Percentiles rank a stretch among this genome's conserved stretches.
phyloP scores from a whole-genome alignment of 805 yeast genomes.

The baker's yeast (Saccharomyces cerevisiae) region DNA sequence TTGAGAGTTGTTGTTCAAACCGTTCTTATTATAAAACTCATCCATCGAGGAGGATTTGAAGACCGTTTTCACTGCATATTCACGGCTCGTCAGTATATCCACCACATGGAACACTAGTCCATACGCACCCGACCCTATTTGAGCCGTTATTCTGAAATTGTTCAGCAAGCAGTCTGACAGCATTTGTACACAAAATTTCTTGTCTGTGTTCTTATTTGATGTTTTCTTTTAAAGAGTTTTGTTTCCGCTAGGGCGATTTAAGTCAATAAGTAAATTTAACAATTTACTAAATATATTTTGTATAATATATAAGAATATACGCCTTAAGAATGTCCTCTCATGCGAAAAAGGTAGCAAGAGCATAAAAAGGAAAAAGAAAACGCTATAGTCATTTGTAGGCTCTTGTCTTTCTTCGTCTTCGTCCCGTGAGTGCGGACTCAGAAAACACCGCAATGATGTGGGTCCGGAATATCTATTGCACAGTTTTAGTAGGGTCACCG shows the following conservation, averaged over 20 bases:
- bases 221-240: not conserved
- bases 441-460: not conserved
- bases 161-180: conserved; percentile 22
- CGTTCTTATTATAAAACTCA: conserved; percentile 9
- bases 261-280: not conserved
- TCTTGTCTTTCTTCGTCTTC: not conserved
- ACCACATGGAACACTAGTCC: conserved; percentile 69
- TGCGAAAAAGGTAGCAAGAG: not conserved
- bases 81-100: conserved; percentile 41
- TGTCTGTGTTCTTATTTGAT: not conserved
- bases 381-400: not conserved
- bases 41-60: conserved; percentile 36
- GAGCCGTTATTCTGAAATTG: conserved; percentile 20
- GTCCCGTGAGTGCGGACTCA: not conserved
- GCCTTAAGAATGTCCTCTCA: not conserved
- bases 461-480: not conserved
- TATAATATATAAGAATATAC: not conserved
- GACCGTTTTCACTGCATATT: conserved; percentile 66
- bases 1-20: conserved; percentile 16
- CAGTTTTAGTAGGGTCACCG: not conserved
- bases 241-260: not conserved
- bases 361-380: not conserved
- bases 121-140: conserved; percentile 72
- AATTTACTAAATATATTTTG: not conserved
- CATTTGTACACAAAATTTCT: conserved; percentile 5